phyloP scores from a whole-genome alignment of 2,329 filamentous ascomycete genomes.

The Diaporthe amygdali region DNA sequence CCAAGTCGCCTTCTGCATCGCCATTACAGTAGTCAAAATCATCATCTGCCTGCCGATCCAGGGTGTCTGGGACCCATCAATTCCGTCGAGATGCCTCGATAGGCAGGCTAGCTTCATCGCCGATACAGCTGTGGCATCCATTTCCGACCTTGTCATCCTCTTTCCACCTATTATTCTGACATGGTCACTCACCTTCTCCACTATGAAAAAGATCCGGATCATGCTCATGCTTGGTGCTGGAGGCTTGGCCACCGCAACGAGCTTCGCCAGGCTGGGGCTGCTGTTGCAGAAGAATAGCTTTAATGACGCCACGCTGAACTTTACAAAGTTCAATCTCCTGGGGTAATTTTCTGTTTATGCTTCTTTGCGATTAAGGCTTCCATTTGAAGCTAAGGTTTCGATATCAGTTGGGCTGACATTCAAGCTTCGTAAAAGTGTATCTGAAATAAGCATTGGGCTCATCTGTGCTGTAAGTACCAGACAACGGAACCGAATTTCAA shows the following conservation, averaged over 20 bases:
- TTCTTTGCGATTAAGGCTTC: fast-evolving
- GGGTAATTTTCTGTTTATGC: neutral
- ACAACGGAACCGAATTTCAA: too few relatives aligned
- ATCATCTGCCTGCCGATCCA: neutral
- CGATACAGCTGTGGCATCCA: neutral
- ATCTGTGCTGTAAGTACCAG: neutral
- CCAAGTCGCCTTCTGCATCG: neutral
- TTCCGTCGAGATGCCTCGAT: neutral
- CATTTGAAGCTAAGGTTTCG: too few relatives aligned
- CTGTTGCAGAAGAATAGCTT: neutral
- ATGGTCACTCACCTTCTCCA: neutral
- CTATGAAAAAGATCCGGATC: neutral
- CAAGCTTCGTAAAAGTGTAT: neutral
- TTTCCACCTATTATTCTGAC: neutral
- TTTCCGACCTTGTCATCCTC: neutral
- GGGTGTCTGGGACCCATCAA: neutral
- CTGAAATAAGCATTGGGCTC: neutral
- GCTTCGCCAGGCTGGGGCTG: neutral
- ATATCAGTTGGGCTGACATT: neutral
- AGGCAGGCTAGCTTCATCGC: neutral
- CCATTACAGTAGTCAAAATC: neutral
- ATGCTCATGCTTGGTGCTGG: neutral
- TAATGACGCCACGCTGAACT: neutral
- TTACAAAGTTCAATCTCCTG: neutral
- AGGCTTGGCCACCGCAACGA: neutral